phyloP scores from a whole-genome alignment of 2,329 filamentous ascomycete genomes.

The Verticillium dahliae region DNA sequence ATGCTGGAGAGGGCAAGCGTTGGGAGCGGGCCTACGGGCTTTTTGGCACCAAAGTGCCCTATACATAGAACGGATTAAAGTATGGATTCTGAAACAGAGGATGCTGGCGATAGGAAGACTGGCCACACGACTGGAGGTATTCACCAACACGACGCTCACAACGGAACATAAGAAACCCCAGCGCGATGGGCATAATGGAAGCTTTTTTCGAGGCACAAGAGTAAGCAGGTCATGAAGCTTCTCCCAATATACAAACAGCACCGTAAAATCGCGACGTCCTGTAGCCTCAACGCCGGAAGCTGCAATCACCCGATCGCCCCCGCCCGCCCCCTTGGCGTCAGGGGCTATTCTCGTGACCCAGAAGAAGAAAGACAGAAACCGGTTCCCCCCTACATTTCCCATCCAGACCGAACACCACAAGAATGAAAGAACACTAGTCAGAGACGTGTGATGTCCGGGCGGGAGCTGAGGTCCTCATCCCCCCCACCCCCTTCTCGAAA shows the following conservation, averaged over 20 bases:
- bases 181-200: background rate
- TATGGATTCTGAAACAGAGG: background rate
- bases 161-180: background rate
- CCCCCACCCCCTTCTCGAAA: too few species aligned
- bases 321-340: background rate
- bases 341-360: background rate
- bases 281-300: background rate
- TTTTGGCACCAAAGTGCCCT: constrained; percentile 55
- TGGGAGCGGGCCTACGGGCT: constrained; percentile 61
- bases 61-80: background rate
- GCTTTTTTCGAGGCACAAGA: background rate
- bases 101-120: background rate
- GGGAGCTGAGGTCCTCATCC: background rate
- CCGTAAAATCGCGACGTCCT: background rate
- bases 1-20: constrained; percentile 36
- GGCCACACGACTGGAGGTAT: background rate
- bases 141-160: background rate
- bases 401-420: background rate
- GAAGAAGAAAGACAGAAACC: background rate
- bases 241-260: background rate
- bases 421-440: background rate
- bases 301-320: background rate
- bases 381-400: background rate
- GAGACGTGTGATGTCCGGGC: background rate
- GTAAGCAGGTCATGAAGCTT: background rate